Percentiles rank a stretch among this genome's conserved stretches.
Conservation (phyloP, 345 rosid genomes). For the Brassica carinata region DNA sequence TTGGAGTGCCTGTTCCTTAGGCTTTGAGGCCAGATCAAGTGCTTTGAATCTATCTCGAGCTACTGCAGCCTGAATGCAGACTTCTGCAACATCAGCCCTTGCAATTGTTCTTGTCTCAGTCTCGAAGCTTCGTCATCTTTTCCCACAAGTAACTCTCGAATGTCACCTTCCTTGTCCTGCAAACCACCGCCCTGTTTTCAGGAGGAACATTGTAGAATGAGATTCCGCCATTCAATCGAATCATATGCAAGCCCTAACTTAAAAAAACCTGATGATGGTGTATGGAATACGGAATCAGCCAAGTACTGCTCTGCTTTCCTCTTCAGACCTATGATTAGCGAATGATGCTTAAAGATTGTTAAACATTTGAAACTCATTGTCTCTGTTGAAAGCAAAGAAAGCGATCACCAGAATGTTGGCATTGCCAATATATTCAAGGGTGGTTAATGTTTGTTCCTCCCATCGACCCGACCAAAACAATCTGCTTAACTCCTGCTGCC, state of each 20-base stretch:
- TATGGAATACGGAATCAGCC: not conserved
- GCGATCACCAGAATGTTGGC: conserved; percentile 1
- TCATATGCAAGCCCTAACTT: too few species aligned
- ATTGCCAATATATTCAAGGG: conserved; percentile 2
- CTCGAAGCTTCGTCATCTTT: not conserved
- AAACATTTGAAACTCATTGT: not conserved
- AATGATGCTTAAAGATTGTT: not conserved
- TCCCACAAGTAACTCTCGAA: not conserved
- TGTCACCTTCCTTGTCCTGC: not conserved
- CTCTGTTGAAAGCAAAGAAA: not conserved
- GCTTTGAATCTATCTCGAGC: too few species aligned
- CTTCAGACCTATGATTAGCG: not conserved
- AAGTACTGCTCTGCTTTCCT: not conserved
- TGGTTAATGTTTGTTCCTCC: not conserved
- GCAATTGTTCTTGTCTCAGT: not conserved
- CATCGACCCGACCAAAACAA: not conserved
- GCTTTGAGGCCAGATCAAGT: not conserved
- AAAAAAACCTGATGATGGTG: not conserved
- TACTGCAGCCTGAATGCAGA: not conserved
- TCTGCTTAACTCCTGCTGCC: not conserved
- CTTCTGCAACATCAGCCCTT: not conserved
- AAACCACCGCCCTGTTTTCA: not conserved
- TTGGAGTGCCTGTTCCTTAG: not conserved
- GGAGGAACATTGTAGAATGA: too few species aligned
- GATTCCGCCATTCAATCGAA: too few species aligned